These are phyloP conservation scores for Alternaria burnsii DNA, from an alignment of 2,329 filamentous ascomycete genomes.

Conservation along the genomic window DNA sequence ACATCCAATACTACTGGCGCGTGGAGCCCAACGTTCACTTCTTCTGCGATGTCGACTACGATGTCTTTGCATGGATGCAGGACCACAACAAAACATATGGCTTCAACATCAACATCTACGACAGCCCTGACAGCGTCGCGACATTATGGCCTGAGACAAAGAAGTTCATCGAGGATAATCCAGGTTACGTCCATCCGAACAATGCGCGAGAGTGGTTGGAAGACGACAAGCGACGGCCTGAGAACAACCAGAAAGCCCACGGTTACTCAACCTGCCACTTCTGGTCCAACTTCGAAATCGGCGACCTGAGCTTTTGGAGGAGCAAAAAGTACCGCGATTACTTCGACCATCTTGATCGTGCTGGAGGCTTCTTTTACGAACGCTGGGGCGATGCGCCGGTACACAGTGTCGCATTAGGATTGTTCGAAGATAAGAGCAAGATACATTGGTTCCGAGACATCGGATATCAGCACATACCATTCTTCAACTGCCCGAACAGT, in stretches of 20 bases:
- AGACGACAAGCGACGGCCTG: slow-evolving; percentile 77
- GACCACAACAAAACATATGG: slow-evolving; percentile 99
- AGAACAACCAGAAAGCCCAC: slow-evolving; percentile 81
- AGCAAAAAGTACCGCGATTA: slow-evolving; percentile 92
- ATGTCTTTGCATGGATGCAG: slow-evolving; percentile 97
- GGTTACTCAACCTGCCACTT: slow-evolving; percentile 99
- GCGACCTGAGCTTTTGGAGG: slow-evolving; percentile 90
- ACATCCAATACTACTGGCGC: slow-evolving; percentile 95
- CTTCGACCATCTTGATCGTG: slow-evolving; percentile 92
- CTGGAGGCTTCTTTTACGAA: slow-evolving; percentile 98
- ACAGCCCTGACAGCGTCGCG: slow-evolving; percentile 84
- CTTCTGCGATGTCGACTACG: slow-evolving; percentile 98
- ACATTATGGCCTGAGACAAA: slow-evolving; percentile 94
- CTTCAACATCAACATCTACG: slow-evolving; percentile 97
- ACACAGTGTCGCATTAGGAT: slow-evolving; percentile 88
- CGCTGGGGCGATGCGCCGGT: slow-evolving; percentile 98
- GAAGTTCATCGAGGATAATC: slow-evolving; percentile 87
- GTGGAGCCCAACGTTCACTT: slow-evolving; percentile 99
- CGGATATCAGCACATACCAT: slow-evolving; percentile 97
- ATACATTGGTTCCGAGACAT: slow-evolving; percentile 99
- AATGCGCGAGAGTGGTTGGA: slow-evolving; percentile 89
- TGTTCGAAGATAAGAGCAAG: slow-evolving; percentile 90
- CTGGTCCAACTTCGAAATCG: slow-evolving; percentile 99
- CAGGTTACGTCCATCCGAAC: slow-evolving; percentile 80
- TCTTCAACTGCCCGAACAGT: slow-evolving; percentile 98